These are phyloP conservation scores for Glebionis coronaria DNA, from an alignment of 129 eudicot species.

Conservation along the genomic window DNA sequence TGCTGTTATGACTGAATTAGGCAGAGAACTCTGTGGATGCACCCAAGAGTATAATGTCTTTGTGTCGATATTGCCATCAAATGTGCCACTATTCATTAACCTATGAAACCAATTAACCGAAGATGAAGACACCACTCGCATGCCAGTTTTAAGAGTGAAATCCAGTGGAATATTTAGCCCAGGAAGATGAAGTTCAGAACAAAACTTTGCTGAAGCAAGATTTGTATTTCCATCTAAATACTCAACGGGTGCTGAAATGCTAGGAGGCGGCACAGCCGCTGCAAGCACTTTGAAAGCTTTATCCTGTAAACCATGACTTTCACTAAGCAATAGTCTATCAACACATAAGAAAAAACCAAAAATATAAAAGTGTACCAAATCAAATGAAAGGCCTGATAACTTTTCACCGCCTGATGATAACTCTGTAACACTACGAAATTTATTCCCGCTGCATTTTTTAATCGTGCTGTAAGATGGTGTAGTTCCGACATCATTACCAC, in stretches of 20 bases:
- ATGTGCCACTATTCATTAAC: conserved; percentile 46
- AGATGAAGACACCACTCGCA: conserved; percentile 57
- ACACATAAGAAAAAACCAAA: background rate
- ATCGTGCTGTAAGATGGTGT: background rate
- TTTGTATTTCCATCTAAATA: conserved; percentile 4
- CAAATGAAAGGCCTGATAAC: background rate
- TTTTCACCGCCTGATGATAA: conserved; percentile 9
- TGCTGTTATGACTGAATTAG: conserved; percentile 62
- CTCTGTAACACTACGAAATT: conserved; percentile 5
- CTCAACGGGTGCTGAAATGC: background rate
- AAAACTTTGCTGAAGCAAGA: conserved; percentile 24
- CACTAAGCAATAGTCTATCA: conserved; percentile 24
- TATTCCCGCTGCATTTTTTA: background rate
- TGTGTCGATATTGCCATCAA: conserved; percentile 17
- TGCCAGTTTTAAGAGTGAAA: conserved; percentile 62
- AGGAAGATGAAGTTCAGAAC: conserved; percentile 47
- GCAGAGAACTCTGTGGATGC: conserved; percentile 73
- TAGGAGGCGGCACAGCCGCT: background rate
- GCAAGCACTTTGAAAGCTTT: conserved; percentile 1
- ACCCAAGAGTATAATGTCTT: conserved; percentile 64
- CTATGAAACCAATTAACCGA: conserved; percentile 76
- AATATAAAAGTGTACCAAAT: background rate
- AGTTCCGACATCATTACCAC: background rate
- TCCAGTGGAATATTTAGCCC: conserved; percentile 60
- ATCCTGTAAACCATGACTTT: conserved; percentile 35